Evolutionary conservation across 176 grass and related monocot genomes (phyloP), one percentile per base, ranked within the genome.

Genomic region (Thinopyrum elongatum): DNA sequence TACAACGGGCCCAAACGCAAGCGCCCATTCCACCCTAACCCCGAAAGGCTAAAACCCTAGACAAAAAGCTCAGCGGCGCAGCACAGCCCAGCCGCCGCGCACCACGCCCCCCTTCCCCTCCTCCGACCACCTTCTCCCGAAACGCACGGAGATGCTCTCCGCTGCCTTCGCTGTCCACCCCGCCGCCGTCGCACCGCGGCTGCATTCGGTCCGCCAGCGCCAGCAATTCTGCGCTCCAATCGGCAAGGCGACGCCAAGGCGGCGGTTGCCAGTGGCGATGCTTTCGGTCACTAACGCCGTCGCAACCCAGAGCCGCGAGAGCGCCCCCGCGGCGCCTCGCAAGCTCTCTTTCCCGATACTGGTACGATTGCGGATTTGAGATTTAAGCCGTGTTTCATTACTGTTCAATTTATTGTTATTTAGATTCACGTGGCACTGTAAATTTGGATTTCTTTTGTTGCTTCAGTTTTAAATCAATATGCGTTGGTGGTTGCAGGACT

Each of bases 311-410:
- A 57, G 51, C 39, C 14, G 39, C 14, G 31, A 72, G 65, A 63
- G 55, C 4, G 26, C 15, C 65, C 25, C 21, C 10, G 19, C 71
- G 30, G 64, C n/a, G 16, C 70, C 65, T 51, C 84, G 41, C 38
- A 82, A 83, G 39, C 84, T 79, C 23, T 79, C 80, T 33, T 90
- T 90, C 74, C 89, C 89, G 7, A 83, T 90, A 83, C 74, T 90
- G 80, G 89, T 90, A 66, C 19, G 23, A 21, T 30, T 71, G 53
- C 75, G 21, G 14, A 42, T 34, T 85, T 33, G 28, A 16, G 36
- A 46, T 59, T 83, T 9, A n/a, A 28, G 23, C 34, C 67, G 34
- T 41, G 14, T 62, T 49, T 57, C 59, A 23, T 47, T 62, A 46
- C 13, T 34, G 2, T 41, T 59, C 46, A 11, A 21, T 57, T 51